Evolutionary conservation across 179 eudicot species (phyloP), one percentile per base, ranked within the genome.

Genomic region (Nepenthes alata): DNA sequence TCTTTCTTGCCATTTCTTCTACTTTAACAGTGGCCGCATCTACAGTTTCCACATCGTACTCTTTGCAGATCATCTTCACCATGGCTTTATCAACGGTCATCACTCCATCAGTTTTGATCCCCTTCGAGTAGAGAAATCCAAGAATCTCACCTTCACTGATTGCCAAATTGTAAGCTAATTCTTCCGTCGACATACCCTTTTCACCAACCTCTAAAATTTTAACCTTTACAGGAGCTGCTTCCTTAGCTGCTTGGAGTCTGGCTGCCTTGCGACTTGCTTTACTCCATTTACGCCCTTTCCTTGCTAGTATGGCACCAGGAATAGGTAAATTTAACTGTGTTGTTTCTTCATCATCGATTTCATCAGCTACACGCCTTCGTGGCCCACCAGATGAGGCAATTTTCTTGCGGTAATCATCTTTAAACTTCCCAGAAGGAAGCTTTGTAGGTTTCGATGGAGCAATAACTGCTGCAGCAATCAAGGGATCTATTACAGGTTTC

Each of bases 211-310:
- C 98, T 81, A 93, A 76, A 67, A 93, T 85, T 49, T 89, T 96
- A 55, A 85, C 96, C 70, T 71, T 84, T 3, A 89, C 87, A 63
- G 98, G 98, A 73, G 91, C 98, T 57, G 96, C 91, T 8, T 85
- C 95, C 70, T 67, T 75, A 39, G 88, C 96, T 53, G 96, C 96
- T 83, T 80, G 89, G 61, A 86, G 85, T 67, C 89, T 80, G 53
- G 87, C 96, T 51, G 96, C 98, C 69, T 74, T 93, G 53, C 98
- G 85, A 66, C 95, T 89, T 5, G 96, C 96, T 73, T 89, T 93
- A 67, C 69, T 86, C 89, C 89, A 89, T 70, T 89, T 93, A 69
- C 96, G 78, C 59, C 98, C 96, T 73, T 83, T 93, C 70, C 90
- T 74, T n/a, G 77, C 79, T 6, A 71, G 60, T 10, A 57, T 66